Percentiles rank a stretch among this genome's conserved stretches.
Evolutionary conservation across 331 rosid genomes (phyloP).

Genomic region (Dryas integrifolia): DNA sequence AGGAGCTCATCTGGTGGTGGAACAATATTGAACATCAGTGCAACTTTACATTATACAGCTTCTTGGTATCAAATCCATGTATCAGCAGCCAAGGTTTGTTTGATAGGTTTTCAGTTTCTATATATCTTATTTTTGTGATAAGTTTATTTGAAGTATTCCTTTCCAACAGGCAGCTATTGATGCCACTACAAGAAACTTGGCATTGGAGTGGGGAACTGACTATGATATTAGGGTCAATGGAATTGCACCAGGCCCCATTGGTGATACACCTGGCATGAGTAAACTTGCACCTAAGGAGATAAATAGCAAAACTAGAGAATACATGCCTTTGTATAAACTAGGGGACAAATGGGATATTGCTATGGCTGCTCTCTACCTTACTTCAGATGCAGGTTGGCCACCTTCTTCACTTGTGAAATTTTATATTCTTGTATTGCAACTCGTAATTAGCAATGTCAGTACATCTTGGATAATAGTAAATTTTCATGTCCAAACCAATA

Average conservation of each 20-base stretch:
- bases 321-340: constrained; percentile 56
- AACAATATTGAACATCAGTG: constrained; percentile 72
- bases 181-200: constrained; percentile 89
- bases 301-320: constrained; percentile 41
- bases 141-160: constrained; percentile 4
- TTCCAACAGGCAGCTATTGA: constrained; percentile 85
- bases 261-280: constrained; percentile 81
- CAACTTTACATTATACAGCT: constrained; percentile 88
- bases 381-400: constrained; percentile 79
- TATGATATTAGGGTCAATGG: constrained; percentile 88
- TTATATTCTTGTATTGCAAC: not conserved
- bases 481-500: not conserved
- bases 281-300: constrained; percentile 82
- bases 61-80: constrained; percentile 93
- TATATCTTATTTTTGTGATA: constrained; percentile 18
- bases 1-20: constrained; percentile 66
- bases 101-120: constrained; percentile 15
- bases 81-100: constrained; percentile 83
- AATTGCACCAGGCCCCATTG: constrained; percentile 91
- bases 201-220: constrained; percentile 95
- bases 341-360: constrained; percentile 99
- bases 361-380: constrained; percentile 83
- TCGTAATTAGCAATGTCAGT: not conserved
- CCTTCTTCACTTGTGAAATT: constrained; percentile 9
- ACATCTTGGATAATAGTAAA: not conserved